A percentile compares a stretch with the other conserved stretches of the same genome.
Conservation (phyloP, 768 basidiomycete species). For the Rhodosporidiobolus odoratus region DNA sequence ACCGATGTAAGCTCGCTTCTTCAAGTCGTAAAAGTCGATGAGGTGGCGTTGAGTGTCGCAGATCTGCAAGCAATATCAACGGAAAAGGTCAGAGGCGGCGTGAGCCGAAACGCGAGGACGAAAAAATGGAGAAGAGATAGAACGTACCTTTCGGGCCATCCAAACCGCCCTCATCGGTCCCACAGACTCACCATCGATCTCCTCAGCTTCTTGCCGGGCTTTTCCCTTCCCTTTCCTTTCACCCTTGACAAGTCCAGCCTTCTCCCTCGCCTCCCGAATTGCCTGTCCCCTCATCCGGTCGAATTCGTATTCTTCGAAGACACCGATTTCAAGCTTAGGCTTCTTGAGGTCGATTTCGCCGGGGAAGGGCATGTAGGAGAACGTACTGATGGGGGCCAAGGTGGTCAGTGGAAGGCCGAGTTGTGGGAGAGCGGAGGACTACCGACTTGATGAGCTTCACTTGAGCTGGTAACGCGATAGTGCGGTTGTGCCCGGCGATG, state of each 20-base stretch:
- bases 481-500: conserved; percentile 53
- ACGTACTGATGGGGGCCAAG: conserved; percentile 47
- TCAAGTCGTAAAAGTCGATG: conserved; percentile 71
- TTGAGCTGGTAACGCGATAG: conserved; percentile 19
- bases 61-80: conserved; percentile 2
- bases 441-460: conserved; percentile 15
- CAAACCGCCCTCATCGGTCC: conserved; percentile 53
- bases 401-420: not conserved
- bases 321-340: conserved; percentile 34
- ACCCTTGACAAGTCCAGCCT: conserved; percentile 40
- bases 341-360: conserved; percentile 76
- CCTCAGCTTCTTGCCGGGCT: not conserved
- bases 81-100: not conserved
- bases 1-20: conserved; percentile 82
- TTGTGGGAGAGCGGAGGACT: conserved; percentile 3
- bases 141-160: conserved; percentile 79
- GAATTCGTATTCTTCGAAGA: conserved; percentile 39
- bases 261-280: conserved; percentile 14
- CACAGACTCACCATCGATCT: not conserved
- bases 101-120: not conserved
- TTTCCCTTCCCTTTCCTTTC: conserved; percentile 47
- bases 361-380: conserved; percentile 74
- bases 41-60: conserved; percentile 52
- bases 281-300: conserved; percentile 12
- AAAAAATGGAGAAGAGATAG: not conserved